Evolutionary conservation across 129 eudicot genomes (phyloP), one percentile per base, ranked within the genome.

Genomic region (Deinandra increscens): DNA sequence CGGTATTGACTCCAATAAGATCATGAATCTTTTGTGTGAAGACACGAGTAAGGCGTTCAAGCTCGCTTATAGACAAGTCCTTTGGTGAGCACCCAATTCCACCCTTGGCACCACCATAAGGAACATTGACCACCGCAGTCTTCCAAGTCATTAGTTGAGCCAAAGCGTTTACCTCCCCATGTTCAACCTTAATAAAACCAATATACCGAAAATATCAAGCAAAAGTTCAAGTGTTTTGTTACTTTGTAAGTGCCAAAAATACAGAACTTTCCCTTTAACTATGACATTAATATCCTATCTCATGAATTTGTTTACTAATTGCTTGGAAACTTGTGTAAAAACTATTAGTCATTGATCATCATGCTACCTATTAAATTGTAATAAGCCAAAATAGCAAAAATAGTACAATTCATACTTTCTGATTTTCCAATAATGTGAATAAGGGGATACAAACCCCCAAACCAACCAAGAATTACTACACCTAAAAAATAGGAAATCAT

Each of bases 111-210:
- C 96, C 96, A 53, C 96, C 96, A 26, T 81, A 89, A 9, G 96
- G 96, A 72, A 89, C 77, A 58, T 86, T 78, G 1, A 77, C 89
- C 7, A 89, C 96, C 13, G 89, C 92, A 19, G 96, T 89, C 80
- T 89, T 89, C 96, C 92, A 89, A 9, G 92, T 89, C 96, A 89
- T 89, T 54, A 89, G 59, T 62, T 89, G 92, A 71, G 96, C 92
- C 55, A 89, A 81, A 37, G 89, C 89, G 53, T 83, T 89, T 14
- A 89, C 92, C 81, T 86, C 92, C 54, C 82, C 91, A 42, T 83
- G 89, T 45, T 89, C 89, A 77, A 89, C 96, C 96, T 88, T 60
- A 70, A 10, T 18, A 7, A 63, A 55, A 55, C 36, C 62, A 55
- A 55, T 55, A 55, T 55, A 55, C 17, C 37, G 23, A 12, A 23